phyloP scores from a whole-genome alignment of 441 rosid genomes.

The Isatis lusitanica region DNA sequence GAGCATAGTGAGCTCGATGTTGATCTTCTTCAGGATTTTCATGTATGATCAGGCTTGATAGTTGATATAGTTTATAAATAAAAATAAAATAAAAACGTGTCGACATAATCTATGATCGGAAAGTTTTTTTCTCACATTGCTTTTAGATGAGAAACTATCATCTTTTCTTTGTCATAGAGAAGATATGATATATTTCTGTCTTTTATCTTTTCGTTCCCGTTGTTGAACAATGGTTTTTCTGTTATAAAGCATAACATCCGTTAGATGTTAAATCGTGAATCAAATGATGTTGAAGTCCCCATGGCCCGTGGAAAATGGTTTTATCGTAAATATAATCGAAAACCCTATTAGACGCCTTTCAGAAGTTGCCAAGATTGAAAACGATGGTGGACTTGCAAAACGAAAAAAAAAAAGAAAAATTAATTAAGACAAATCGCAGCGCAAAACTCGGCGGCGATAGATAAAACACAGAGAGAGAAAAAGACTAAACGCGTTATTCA shows the following conservation, averaged over 20 bases:
- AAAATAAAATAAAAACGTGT: no score
- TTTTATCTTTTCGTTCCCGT: background rate
- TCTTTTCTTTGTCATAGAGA: background rate
- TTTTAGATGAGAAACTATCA: background rate
- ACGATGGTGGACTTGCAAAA: conserved; percentile 8
- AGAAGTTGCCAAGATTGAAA: conserved; percentile 30
- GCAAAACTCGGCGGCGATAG: conserved; percentile 30
- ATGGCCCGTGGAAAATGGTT: background rate
- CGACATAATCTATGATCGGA: no score
- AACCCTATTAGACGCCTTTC: background rate
- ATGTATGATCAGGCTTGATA: no score
- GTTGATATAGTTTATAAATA: no score
- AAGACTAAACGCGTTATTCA: conserved; percentile 13
- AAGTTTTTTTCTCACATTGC: background rate
- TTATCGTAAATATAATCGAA: background rate
- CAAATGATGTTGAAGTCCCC: background rate
- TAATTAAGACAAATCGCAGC: conserved; percentile 23
- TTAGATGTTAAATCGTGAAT: background rate
- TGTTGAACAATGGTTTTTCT: no score
- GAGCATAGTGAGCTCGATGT: conserved; percentile 62
- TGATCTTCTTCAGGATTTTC: conserved; percentile 49
- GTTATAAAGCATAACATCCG: background rate
- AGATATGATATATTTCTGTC: background rate
- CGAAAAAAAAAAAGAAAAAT: background rate
- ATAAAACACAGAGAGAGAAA: background rate